Evolutionary conservation across 108 stramenopile species (phyloP), one percentile per base, ranked within the genome.

Genomic region (Aureococcus anophagefferens): DNA sequence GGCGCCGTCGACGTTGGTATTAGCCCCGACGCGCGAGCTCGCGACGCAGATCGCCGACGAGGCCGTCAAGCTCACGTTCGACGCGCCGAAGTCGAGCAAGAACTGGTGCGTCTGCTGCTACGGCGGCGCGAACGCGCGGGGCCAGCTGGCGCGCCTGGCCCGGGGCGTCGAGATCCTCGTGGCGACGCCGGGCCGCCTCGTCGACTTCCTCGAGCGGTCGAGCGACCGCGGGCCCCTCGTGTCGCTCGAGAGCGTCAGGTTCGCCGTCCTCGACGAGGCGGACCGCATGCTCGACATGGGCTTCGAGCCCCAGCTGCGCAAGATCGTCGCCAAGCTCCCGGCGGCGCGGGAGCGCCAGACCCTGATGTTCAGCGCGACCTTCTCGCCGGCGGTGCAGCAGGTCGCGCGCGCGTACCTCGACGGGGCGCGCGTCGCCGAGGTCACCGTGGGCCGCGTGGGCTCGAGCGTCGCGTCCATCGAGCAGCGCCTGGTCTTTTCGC

Each of bases 271-370:
- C 40, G 99, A 98, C 74, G 99, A 99, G 82, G 98, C 96, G 0
- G 98, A 99, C 84, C 87, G 91, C 30, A 97, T 99, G 98, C 80
- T 99, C 30, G 98, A 99, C 75, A 97, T 99, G 96, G 98, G 96
- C 46, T 99, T 98, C 74, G 90, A 94, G 65, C 77, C 82, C 51
- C 83, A 85, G 67, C 77, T 89, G 67, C 65, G 83, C 35, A 72
- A 71, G 70, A 73, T 86, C 74, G 77, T 86, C 14, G 66, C 76
- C 78, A 30, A 86, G 92, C 89, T 89, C 84, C 46, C 77, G 34
- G 69, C 81, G n/a, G 83, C 85, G 25, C 80, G 81, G 0, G 89
- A 82, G 29, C 85, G 90, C 46, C 99, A 99, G 77, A 95, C 93
- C 16, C 91, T 98, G 84, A 86, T 99, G 84, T 99, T 98, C 82